A percentile compares a stretch with the other conserved stretches of the same genome.
phyloP scores from a whole-genome alignment of 208 protist genomes.

The Balamuthia mandrillaris region DNA sequence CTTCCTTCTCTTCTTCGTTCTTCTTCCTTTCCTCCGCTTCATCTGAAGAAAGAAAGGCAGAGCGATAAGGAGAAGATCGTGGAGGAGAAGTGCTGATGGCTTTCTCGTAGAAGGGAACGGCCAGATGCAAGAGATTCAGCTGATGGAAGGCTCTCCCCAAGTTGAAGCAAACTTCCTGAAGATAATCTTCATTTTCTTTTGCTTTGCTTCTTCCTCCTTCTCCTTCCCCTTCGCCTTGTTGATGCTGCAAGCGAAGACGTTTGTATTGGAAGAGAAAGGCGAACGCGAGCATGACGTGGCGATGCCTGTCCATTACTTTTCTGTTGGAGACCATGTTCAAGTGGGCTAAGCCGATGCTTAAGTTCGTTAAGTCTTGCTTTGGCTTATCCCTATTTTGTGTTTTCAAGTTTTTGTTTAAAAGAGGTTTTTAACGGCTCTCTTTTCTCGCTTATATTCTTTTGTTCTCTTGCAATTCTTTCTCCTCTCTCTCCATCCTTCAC shows the following conservation, averaged over 20 bases:
- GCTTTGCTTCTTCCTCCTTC: neutral
- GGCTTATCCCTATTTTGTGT: no score
- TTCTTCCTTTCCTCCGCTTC: no score
- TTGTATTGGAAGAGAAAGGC: constrained; percentile 29
- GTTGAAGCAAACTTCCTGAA: neutral
- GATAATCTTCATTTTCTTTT: neutral
- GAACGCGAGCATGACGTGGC: constrained; percentile 8
- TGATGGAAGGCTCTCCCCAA: neutral
- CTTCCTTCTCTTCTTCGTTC: no score
- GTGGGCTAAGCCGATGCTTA: no score
- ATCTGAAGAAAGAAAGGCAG: no score
- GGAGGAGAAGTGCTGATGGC: neutral
- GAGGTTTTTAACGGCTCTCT: no score
- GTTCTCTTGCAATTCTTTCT: no score
- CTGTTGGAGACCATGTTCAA: no score
- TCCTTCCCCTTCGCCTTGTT: neutral
- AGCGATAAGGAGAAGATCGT: neutral
- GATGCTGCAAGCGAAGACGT: neutral
- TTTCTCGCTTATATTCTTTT: no score
- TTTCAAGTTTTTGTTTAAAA: no score
- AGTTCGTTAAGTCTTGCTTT: no score
- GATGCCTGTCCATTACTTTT: neutral
- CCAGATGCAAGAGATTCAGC: constrained; percentile 4
- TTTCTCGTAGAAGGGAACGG: constrained; percentile 16
- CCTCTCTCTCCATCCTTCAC: no score